phyloP scores from a whole-genome alignment of 371 early-diverging fungal species.

The Cladochytrium tenue region DNA sequence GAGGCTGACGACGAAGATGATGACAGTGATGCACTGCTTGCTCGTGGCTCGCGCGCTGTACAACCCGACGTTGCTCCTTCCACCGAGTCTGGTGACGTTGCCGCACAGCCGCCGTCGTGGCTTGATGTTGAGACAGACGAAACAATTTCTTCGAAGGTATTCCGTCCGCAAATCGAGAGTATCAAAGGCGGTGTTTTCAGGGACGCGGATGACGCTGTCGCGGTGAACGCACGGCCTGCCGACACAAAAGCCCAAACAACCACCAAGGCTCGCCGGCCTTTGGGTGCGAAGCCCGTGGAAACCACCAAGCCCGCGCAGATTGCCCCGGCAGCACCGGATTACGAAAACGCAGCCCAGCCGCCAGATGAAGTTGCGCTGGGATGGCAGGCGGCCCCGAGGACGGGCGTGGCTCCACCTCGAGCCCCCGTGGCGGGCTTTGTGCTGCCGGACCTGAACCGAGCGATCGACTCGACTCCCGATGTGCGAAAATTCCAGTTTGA shows the following conservation, averaged over 20 bases:
- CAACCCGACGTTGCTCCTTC: slow-evolving; percentile 1
- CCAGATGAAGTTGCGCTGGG: too few relatives aligned
- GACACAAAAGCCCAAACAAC: neutral
- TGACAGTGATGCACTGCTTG: slow-evolving; percentile 19
- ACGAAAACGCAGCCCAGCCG: too few relatives aligned
- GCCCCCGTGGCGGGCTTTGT: too few relatives aligned
- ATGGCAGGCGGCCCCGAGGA: too few relatives aligned
- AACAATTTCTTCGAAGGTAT: slow-evolving; percentile 46
- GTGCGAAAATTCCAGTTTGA: too few relatives aligned
- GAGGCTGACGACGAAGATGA: slow-evolving; percentile 22
- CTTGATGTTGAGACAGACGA: slow-evolving; percentile 34
- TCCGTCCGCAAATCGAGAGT: slow-evolving; percentile 14
- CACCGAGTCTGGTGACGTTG: neutral
- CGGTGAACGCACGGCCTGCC: neutral
- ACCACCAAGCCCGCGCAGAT: neutral
- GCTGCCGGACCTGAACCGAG: too few relatives aligned
- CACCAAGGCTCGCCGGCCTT: neutral
- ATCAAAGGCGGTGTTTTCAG: slow-evolving; percentile 12
- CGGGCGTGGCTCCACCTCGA: too few relatives aligned
- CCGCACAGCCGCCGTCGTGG: neutral
- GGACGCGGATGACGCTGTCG: slow-evolving; percentile 2
- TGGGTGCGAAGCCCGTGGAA: neutral
- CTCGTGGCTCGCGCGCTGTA: slow-evolving; percentile 6
- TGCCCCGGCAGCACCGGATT: neutral
- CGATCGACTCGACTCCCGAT: too few relatives aligned